Evolutionary conservation across 2,329 filamentous ascomycete genomes (phyloP).

Genomic region (Exutisphaerella laricina): DNA sequence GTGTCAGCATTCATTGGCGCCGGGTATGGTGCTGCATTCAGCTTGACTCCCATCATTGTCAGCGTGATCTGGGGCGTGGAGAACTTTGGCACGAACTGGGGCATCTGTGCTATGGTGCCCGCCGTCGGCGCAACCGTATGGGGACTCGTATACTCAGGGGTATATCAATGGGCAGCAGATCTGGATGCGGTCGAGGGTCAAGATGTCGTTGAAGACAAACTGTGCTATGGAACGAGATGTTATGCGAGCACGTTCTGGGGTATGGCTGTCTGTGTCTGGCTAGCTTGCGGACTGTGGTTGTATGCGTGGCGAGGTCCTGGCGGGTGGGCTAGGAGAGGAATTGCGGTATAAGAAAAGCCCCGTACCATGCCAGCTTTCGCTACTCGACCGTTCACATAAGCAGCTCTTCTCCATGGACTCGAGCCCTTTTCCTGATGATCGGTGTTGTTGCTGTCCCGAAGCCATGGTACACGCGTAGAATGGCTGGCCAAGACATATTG

Average conservation of each 20-base stretch:
- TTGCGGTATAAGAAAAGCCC: constrained; percentile 63
- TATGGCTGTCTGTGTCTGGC: constrained; percentile 72
- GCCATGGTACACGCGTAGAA: too few relatives aligned
- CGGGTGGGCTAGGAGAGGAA: constrained; percentile 70
- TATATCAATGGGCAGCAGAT: constrained; percentile 65
- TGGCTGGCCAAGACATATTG: too few relatives aligned
- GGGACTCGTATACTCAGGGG: constrained; percentile 79
- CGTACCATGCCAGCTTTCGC: too few relatives aligned
- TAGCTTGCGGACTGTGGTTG: constrained; percentile 65
- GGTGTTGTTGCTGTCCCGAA: too few relatives aligned
- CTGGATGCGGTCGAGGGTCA: constrained; percentile 32
- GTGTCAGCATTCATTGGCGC: constrained; percentile 80
- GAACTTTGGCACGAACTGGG: constrained; percentile 98
- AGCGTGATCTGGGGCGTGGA: constrained; percentile 96
- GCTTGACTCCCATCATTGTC: constrained; percentile 82
- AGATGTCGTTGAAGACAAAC: constrained; percentile 40
- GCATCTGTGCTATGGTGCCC: constrained; percentile 86
- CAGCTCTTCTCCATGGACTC: too few relatives aligned
- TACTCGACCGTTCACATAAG: too few relatives aligned
- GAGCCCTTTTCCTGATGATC: too few relatives aligned
- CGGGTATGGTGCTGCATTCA: constrained; percentile 90
- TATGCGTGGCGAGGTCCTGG: constrained; percentile 75
- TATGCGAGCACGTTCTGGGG: constrained; percentile 82
- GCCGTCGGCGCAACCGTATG: constrained; percentile 83
- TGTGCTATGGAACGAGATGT: constrained; percentile 78